Percentiles rank a stretch among this genome's conserved stretches.
phyloP scores from a whole-genome alignment of 2,329 filamentous ascomycete genomes.

The Corynespora cassiicola region DNA sequence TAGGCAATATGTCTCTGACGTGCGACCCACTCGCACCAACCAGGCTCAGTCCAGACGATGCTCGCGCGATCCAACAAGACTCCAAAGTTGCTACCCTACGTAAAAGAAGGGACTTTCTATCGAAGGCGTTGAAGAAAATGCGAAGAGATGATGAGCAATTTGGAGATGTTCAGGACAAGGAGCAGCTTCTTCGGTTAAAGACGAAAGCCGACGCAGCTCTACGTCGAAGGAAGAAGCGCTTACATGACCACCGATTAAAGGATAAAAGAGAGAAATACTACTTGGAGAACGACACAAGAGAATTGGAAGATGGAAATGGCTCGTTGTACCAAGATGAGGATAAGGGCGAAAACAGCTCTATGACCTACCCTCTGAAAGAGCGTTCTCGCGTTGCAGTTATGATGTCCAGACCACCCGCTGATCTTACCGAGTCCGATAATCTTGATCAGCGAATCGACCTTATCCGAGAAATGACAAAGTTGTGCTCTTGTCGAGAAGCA shows the following conservation, averaged over 20 bases:
- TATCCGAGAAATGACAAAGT: conserved; percentile 3
- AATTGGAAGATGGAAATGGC: background rate
- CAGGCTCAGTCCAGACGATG: conserved; percentile 4
- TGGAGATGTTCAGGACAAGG: conserved; percentile 1
- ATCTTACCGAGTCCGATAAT: background rate
- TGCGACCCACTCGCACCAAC: conserved; percentile 3
- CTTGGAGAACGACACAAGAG: conserved; percentile 4
- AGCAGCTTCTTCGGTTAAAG: background rate
- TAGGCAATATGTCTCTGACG: conserved; percentile 4
- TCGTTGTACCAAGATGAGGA: conserved; percentile 1
- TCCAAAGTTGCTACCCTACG: conserved; percentile 1
- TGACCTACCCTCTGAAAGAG: conserved; percentile 5
- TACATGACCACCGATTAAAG: background rate
- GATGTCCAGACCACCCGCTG: conserved; percentile 1
- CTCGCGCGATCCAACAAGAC: too few species aligned
- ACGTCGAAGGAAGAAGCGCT: conserved; percentile 3
- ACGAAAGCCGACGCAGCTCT: background rate
- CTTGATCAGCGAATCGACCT: background rate
- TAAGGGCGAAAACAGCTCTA: conserved; percentile 1
- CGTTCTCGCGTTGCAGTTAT: background rate
- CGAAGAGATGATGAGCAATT: background rate
- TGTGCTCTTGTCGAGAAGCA: conserved; percentile 2
- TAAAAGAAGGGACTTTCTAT: background rate
- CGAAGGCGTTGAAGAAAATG: background rate
- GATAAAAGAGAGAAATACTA: conserved; percentile 3